These are phyloP conservation scores for Wickerhamomyces bisporus DNA, from an alignment of 805 yeast genomes.

Conservation along the genomic window DNA sequence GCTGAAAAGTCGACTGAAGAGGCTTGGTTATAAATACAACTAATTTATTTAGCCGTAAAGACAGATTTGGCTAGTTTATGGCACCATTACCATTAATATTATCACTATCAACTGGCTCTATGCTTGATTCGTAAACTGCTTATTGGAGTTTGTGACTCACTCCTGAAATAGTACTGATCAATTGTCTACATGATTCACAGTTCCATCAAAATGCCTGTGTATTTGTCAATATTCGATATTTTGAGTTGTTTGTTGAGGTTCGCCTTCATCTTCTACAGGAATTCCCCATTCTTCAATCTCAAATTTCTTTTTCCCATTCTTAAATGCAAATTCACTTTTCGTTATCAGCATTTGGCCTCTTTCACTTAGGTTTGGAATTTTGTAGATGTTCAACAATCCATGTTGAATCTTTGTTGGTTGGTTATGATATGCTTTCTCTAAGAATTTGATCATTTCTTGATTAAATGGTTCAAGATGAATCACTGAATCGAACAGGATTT, in stretches of 20 bases:
- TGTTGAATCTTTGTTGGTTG: slow-evolving; percentile 77
- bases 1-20: no score
- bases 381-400: slow-evolving; percentile 74
- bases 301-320: slow-evolving; percentile 75
- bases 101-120: no score
- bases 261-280: slow-evolving; percentile 75
- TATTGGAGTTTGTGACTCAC: no score
- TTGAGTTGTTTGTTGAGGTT: slow-evolving; percentile 20
- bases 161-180: no score
- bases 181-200: no score
- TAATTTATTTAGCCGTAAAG: no score
- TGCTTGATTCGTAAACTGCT: no score
- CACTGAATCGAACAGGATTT: slow-evolving; percentile 59
- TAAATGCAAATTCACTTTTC: slow-evolving; percentile 77
- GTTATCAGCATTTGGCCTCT: slow-evolving; percentile 75
- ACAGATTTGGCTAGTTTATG: no score
- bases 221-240: slow-evolving; percentile 17
- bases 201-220: no score
- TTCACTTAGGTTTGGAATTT: slow-evolving; percentile 68
- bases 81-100: no score
- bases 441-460: slow-evolving; percentile 58
- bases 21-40: no score
- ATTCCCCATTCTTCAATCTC: slow-evolving; percentile 96
- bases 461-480: slow-evolving; percentile 78
- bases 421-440: slow-evolving; percentile 65